A percentile compares a stretch with the other conserved stretches of the same genome.
These are phyloP conservation scores for Actinomortierella ambigua DNA, from an alignment of 371 early-diverging fungal species.

Conservation along the genomic window DNA sequence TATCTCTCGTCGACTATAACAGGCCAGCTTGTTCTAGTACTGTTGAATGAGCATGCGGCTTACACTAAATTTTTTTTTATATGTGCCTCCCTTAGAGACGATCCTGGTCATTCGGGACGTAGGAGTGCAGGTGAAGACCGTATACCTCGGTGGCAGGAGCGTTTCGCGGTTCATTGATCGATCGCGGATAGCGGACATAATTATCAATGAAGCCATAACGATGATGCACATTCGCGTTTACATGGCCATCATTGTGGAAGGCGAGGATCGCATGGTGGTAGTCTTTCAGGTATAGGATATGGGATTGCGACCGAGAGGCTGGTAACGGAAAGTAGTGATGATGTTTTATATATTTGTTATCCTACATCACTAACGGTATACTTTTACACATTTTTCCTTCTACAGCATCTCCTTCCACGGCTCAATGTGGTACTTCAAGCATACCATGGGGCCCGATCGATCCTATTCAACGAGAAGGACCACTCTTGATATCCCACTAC, in stretches of 20 bases:
- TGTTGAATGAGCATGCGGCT: neutral
- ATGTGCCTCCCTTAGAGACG: slow-evolving; percentile 51
- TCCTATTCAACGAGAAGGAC: slow-evolving; percentile 55
- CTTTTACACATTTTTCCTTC: neutral
- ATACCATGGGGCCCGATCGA: slow-evolving; percentile 59
- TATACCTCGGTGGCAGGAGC: slow-evolving; percentile 59
- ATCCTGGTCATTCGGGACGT: slow-evolving; percentile 67
- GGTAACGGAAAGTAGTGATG: neutral
- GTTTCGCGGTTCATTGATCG: slow-evolving; percentile 67
- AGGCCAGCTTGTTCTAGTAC: neutral
- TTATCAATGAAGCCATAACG: slow-evolving; percentile 80
- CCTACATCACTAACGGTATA: neutral
- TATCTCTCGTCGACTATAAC: neutral
- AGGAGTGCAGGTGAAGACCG: slow-evolving; percentile 74
- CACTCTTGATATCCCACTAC: too few species aligned
- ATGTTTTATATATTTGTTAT: neutral
- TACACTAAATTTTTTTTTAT: neutral
- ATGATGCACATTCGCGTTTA: slow-evolving; percentile 78
- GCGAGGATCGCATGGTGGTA: slow-evolving; percentile 66
- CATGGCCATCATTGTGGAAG: slow-evolving; percentile 70
- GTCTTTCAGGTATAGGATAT: slow-evolving; percentile 65
- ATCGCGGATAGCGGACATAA: slow-evolving; percentile 63
- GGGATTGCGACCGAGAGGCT: neutral
- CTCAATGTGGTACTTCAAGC: slow-evolving; percentile 56
- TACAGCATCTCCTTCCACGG: slow-evolving; percentile 60